phyloP scores from a whole-genome alignment of 768 basidiomycete species.

The Macrolepiota dolichaula region DNA sequence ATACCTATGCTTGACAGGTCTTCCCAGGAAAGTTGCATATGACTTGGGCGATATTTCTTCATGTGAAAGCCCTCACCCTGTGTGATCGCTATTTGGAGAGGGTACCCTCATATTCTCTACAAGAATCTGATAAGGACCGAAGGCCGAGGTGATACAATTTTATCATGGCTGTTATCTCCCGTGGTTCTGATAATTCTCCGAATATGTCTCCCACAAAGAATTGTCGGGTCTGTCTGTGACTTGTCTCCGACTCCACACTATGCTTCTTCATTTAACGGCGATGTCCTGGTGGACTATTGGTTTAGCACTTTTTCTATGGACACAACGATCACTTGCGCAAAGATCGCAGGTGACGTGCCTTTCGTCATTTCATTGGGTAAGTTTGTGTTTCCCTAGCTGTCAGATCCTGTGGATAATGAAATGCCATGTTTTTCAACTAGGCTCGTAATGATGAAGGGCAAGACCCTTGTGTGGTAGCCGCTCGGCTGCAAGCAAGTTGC shows the following conservation, averaged over 20 bases:
- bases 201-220: background rate
- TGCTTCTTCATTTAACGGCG: background rate
- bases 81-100: background rate
- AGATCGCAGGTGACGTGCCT: conserved; percentile 6
- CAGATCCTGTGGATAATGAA: background rate
- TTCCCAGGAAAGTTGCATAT: background rate
- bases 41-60: background rate
- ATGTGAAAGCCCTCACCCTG: background rate
- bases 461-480: conserved; percentile 18
- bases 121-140: background rate
- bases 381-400: background rate
- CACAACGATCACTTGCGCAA: background rate
- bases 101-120: background rate
- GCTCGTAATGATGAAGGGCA: conserved; percentile 18
- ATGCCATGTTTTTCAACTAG: conserved; percentile 8
- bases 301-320: background rate
- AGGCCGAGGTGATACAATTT: background rate
- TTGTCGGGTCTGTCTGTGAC: background rate
- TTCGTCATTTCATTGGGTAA: conserved; percentile 17
- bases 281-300: background rate
- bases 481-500: conserved; percentile 16
- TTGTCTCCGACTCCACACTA: background rate
- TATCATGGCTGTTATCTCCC: background rate
- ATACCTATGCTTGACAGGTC: background rate
- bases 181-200: background rate